Base-by-base conservation (phyloP, 345 rosid species). In the Carallia pectinifolia region DNA sequence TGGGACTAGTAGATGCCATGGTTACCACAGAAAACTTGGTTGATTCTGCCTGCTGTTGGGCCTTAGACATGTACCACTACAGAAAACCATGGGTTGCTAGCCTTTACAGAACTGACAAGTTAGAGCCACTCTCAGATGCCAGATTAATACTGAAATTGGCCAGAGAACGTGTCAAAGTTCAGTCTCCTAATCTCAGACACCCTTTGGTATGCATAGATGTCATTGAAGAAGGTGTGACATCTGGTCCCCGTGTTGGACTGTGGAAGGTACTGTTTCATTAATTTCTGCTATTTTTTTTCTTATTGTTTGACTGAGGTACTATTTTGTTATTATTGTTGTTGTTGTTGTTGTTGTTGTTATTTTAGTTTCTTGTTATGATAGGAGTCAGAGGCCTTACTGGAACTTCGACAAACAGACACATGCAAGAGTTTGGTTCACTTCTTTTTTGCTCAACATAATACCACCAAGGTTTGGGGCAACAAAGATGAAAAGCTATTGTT, bases 11-110 rank as follows among this genome's bases (percentile, higher is more conserved):
- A 19, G 72, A 68, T 31, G 55, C 39, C 27, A 12, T 68, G 8
- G 37, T 15, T 58, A 2, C 71, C 15, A 12, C 38, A 56, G 62
- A 58, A 47, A 62, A 68, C 48, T 56, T 68, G 36, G 23, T 68
- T 37, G 38, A 39, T 33, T 56, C 54, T 19, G 71, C 71, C 19
- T 9, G 63, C 62, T 31, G 9, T n/a, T 68, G 71, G 71, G 71
- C 71, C 37, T 44, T 56, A 44, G 71, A 68, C 44, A 68, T 68
- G 4, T 10, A 18, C 27, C 6, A 56, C 18, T 17, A 37, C 34
- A 68, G 36, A 52, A 68, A 44, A 40, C 71, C 71, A 36, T 68
- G 71, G 71, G 60, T 27, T 68, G 29, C 63, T 37, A 33, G 64
- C 16, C 71, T 68, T 37, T 68, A 58, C 54, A 68, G 37, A 58